Conservation (phyloP, 345 rosid species). For the Balakata baccata region DNA sequence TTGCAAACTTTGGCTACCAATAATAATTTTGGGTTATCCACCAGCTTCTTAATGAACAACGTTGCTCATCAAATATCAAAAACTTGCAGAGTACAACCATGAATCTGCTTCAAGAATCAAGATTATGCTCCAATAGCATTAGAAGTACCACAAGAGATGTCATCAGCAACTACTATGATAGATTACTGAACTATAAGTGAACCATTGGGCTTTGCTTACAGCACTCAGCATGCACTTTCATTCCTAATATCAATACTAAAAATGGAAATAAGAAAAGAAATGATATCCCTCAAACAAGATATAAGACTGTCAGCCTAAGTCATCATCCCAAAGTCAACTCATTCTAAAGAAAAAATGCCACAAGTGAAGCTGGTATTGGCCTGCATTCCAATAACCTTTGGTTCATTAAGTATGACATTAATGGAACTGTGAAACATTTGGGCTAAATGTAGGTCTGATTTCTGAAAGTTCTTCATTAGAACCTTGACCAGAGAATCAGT, state of each 20-base stretch:
- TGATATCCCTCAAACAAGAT: background rate
- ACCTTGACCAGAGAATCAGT: too few species aligned
- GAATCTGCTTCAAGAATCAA: background rate
- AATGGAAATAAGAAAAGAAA: background rate
- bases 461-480: background rate
- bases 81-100: background rate
- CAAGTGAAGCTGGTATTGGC: background rate
- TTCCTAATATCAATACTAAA: too few species aligned
- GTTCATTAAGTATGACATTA: background rate
- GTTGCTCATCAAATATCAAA: background rate
- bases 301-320: background rate
- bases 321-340: background rate
- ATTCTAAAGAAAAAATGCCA: background rate
- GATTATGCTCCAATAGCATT: background rate
- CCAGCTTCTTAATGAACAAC: background rate
- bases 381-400: background rate
- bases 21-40: background rate
- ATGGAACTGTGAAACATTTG: too few species aligned
- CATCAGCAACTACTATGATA: too few species aligned
- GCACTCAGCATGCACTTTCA: too few species aligned
- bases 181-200: too few species aligned
- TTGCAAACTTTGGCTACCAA: background rate
- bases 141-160: background rate
- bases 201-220: too few species aligned
- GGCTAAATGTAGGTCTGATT: too few species aligned